Conservation (phyloP, 768 basidiomycete genomes). For the Suillus variegatus region DNA sequence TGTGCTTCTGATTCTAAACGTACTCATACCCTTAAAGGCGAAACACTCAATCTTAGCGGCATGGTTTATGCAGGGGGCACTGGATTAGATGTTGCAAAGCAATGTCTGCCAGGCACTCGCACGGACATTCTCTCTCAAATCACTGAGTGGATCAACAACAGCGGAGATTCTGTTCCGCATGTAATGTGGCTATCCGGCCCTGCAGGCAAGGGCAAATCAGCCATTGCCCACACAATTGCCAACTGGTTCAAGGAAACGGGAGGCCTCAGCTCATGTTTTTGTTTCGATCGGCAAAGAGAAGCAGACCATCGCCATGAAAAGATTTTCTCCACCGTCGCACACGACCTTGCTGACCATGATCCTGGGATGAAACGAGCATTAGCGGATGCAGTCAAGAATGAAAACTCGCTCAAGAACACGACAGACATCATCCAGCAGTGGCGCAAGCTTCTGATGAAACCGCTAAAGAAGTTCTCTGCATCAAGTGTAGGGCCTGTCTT, state of each 20-base stretch:
- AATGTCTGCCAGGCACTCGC: conserved; percentile 20
- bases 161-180: background rate
- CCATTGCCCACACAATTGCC: conserved; percentile 24
- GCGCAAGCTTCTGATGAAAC: conserved; percentile 18
- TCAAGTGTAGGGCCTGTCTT: conserved; percentile 21
- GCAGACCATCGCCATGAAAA: conserved; percentile 7
- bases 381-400: background rate
- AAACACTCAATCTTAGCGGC: background rate
- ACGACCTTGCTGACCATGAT: conserved; percentile 21
- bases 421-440: conserved; percentile 13
- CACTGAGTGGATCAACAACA: conserved; percentile 14
- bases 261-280: conserved; percentile 21
- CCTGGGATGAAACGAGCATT: background rate
- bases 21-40: background rate
- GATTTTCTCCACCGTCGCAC: conserved; percentile 33
- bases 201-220: conserved; percentile 31
- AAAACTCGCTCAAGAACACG: background rate
- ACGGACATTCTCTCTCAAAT: conserved; percentile 16
- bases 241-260: conserved; percentile 8
- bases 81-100: background rate
- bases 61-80: background rate
- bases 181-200: conserved; percentile 16
- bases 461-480: conserved; percentile 3
- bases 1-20: background rate
- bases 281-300: conserved; percentile 12